Evolutionary conservation across 495 filamentous ascomycete genomes (phyloP), one percentile per base, ranked within the genome.

Genomic region (Penicillium parvum): DNA sequence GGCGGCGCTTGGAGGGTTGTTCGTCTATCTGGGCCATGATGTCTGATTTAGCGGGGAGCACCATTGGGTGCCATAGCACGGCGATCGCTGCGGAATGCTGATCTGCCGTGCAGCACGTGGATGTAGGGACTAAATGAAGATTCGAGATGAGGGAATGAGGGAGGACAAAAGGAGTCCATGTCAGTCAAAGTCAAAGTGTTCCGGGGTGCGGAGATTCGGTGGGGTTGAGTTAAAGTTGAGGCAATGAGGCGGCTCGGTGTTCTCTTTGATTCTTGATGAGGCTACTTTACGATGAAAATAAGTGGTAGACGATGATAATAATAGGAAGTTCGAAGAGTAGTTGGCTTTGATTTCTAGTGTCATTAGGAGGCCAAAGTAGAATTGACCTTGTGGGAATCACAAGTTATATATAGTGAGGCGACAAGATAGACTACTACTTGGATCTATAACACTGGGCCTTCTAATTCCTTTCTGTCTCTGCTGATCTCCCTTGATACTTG

Each of bases 1-100:
- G 50, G 8, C 57, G 57, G 20, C 57, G 55, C 54, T 61, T 61
- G 43, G 51, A 52, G 37, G 54, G 51, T 36, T 58, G 54, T 40
- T 53, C 50, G 17, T 61, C 57, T 14, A 46, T 30, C 30, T 59
- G 47, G 17, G 52, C 43, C 53, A 66, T 60, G 40, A 47, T 37
- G 35, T 47, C 47, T 48, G 39, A 9, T 22, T 50, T 50, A 4
- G 34, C 21, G 27, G 45, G 20, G 21, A 32, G 29, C 53, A 50
- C 53, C 53, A 51, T 60, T 44, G 49, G 42, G 43, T 51, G 53
- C 54, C 54, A 58, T 58, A 39, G 26, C 33, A 36, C 21, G 21
- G 27, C 7, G 29, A 37, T 34, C 34, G 25, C 39, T 39, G 34
- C 29, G 32, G 22, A 15, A 37, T 37, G 21, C 38, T 37, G 37